Percentiles rank a stretch among this genome's conserved stretches.
phyloP scores from a whole-genome alignment of 306 rosid species.

The Trifolium subterraneum region DNA sequence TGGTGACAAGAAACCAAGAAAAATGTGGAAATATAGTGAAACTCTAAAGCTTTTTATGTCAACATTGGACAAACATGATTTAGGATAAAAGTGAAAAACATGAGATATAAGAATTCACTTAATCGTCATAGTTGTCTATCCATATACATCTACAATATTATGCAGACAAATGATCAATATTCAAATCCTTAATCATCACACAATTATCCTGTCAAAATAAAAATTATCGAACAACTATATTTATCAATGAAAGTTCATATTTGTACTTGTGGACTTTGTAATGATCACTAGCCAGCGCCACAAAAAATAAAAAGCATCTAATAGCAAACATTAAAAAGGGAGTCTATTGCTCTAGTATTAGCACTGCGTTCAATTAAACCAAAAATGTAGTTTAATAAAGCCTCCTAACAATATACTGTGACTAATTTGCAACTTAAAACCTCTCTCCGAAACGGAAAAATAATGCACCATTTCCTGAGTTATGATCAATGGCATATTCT shows the following conservation, averaged over 20 bases:
- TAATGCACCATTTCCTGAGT: conserved; percentile 90
- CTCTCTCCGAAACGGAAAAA: conserved; percentile 97
- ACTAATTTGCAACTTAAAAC: conserved; percentile 60
- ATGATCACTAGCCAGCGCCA: conserved; percentile 6
- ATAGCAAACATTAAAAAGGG: neutral
- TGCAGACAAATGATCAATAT: neutral
- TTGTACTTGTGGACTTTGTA: conserved; percentile 14
- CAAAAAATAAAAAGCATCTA: conserved; percentile 31
- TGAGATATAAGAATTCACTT: neutral
- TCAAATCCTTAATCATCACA: neutral
- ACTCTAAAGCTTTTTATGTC: neutral
- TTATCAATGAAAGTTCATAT: neutral
- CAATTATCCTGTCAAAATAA: neutral
- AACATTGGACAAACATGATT: neutral
- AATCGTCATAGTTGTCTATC: neutral
- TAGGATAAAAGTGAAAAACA: neutral
- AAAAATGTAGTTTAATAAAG: conserved; percentile 38
- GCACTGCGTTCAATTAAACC: conserved; percentile 35
- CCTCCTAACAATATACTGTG: conserved; percentile 39
- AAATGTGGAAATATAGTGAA: neutral
- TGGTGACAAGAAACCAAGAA: conserved; percentile 22
- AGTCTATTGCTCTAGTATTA: neutral
- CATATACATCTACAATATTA: neutral
- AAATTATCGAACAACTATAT: neutral
- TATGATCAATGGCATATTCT: conserved; percentile 92